A percentile compares a stretch with the other conserved stretches of the same genome.
Evolutionary conservation across 768 basidiomycete species (phyloP).

Genomic region (Phanerodontia chrysosporium): DNA sequence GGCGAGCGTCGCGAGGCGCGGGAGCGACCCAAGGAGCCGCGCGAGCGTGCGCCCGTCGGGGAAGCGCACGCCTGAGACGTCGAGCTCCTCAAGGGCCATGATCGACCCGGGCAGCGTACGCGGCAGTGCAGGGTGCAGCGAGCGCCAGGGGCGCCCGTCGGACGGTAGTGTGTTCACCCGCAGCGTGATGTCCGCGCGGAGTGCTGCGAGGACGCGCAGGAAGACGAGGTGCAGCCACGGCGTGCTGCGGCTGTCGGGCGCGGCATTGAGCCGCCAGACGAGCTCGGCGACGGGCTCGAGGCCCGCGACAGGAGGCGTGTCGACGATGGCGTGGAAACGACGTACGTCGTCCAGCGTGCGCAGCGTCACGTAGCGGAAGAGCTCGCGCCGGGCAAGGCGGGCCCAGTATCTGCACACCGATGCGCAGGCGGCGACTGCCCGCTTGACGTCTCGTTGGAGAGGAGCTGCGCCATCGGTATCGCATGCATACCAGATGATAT

Average conservation of each 20-base stretch:
- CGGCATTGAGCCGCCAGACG: background rate
- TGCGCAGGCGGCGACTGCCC: background rate
- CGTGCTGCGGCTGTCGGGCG: background rate
- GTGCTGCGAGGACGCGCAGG: background rate
- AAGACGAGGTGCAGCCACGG: constrained; percentile 2
- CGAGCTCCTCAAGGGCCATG: background rate
- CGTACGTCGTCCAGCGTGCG: background rate
- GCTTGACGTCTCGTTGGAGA: background rate
- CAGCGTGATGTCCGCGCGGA: background rate
- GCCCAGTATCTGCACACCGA: constrained; percentile 2
- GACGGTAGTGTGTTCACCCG: background rate
- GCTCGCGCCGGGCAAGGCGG: background rate
- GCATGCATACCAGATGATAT: background rate
- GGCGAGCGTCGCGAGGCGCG: too few relatives aligned
- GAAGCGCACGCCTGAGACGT: background rate
- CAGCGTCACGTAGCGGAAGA: background rate
- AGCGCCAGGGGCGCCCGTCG: background rate
- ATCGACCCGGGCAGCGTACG: background rate
- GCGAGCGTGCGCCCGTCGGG: too few relatives aligned
- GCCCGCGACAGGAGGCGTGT: background rate
- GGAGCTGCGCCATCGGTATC: background rate
- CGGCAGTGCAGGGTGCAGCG: background rate
- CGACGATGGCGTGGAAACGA: background rate
- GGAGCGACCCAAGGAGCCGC: too few relatives aligned
- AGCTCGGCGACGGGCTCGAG: background rate